These are phyloP conservation scores for Penicillium sp. DNA, from an alignment of 2,329 filamentous ascomycete genomes.

Conservation along the genomic window DNA sequence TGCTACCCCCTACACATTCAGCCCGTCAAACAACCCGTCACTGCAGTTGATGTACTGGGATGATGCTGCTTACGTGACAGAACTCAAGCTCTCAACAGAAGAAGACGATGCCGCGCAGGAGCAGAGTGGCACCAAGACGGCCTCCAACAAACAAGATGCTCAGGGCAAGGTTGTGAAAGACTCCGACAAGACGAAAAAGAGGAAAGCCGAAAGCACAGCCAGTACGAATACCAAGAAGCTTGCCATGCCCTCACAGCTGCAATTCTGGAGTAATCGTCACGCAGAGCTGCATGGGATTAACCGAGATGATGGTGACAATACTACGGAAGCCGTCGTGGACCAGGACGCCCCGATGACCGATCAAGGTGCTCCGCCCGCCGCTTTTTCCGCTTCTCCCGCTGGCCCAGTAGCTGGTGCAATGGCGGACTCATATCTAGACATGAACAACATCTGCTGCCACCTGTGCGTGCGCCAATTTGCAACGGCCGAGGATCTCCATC, in stretches of 20 bases:
- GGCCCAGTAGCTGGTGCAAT: too few species aligned
- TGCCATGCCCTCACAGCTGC: slow-evolving; percentile 60
- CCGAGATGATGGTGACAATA: slow-evolving; percentile 30
- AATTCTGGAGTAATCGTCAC: slow-evolving; percentile 69
- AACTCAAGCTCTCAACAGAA: slow-evolving; percentile 56
- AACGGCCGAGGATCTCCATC: slow-evolving; percentile 52
- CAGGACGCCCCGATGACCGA: slow-evolving; percentile 28
- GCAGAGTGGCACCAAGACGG: slow-evolving; percentile 23
- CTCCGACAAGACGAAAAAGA: slow-evolving; percentile 45
- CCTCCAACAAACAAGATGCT: slow-evolving; percentile 19
- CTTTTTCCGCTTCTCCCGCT: too few species aligned
- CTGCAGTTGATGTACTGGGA: slow-evolving; percentile 74
- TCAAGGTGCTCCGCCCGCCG: slow-evolving; percentile 33
- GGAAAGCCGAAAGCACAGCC: slow-evolving; percentile 44
- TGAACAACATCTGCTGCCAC: slow-evolving; percentile 56
- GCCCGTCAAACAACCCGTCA: slow-evolving; percentile 63
- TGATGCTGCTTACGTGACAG: slow-evolving; percentile 65
- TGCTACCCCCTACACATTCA: slow-evolving; percentile 63
- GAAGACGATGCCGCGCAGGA: slow-evolving; percentile 38
- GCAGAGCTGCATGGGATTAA: slow-evolving; percentile 60
- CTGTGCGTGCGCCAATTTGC: slow-evolving; percentile 60
- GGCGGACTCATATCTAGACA: slow-evolving; percentile 58
- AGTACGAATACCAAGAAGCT: slow-evolving; percentile 43
- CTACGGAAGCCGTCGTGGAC: slow-evolving; percentile 18
- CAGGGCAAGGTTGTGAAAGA: slow-evolving; percentile 38